Percentiles rank a stretch among this genome's conserved stretches.
These are phyloP conservation scores for Candida glucosophila DNA, from an alignment of 1,139 yeast genomes.

Conservation along the genomic window DNA sequence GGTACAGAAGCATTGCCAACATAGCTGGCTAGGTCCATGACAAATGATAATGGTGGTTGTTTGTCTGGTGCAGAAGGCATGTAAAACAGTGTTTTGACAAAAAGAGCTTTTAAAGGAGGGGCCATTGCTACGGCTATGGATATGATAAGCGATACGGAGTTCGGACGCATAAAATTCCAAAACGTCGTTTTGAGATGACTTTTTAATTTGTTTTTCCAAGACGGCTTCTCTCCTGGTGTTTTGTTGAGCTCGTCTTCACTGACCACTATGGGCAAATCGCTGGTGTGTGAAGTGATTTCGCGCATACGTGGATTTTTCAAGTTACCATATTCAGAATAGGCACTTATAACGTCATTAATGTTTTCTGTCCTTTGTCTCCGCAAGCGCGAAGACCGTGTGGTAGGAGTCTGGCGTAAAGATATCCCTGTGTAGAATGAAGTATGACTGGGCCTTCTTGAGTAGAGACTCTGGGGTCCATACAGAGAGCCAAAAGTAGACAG, in stretches of 20 bases:
- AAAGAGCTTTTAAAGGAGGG: constrained; percentile 79
- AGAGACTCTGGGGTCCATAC: too few species aligned
- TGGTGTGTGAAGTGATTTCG: too few species aligned
- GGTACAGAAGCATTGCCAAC: constrained; percentile 89
- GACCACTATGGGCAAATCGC: too few species aligned
- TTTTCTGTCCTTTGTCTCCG: constrained; percentile 43
- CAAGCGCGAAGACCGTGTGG: constrained; percentile 24
- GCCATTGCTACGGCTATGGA: constrained; percentile 68
- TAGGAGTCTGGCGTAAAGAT: too few species aligned
- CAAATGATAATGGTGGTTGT: constrained; percentile 72
- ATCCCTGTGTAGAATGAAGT: too few species aligned
- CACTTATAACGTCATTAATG: constrained; percentile 49
- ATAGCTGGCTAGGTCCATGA: constrained; percentile 73
- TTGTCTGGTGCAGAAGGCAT: constrained; percentile 71
- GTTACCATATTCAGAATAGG: constrained; percentile 45
- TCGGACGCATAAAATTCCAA: constrained; percentile 62
- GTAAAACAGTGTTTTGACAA: constrained; percentile 33
- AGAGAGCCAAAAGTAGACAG: too few species aligned
- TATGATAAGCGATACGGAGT: constrained; percentile 54
- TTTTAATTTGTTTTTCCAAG: constrained; percentile 3
- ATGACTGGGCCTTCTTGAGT: too few species aligned
- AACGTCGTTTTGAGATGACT: constrained; percentile 11
- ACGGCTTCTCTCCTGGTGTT: constrained; percentile 2
- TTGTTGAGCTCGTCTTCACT: constrained; percentile 1
- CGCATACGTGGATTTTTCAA: too few species aligned